phyloP scores from a whole-genome alignment of 1,284 basidiomycete species.

The Trametes versicolor region DNA sequence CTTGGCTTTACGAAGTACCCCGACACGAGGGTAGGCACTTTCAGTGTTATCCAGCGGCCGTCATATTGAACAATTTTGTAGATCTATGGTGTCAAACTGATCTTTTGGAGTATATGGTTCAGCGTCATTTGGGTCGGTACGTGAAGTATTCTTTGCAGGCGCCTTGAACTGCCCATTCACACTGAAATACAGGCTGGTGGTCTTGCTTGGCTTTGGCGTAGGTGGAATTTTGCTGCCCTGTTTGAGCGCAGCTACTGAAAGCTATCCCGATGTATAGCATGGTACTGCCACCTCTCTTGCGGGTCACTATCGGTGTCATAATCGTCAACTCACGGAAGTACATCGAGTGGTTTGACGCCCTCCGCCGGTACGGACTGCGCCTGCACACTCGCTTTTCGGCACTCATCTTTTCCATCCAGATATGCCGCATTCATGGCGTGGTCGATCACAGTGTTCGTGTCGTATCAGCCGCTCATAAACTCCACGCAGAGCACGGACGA shows the following conservation, averaged over 20 bases:
- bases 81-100: slow-evolving; percentile 47
- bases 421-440: slow-evolving; percentile 81
- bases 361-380: slow-evolving; percentile 60
- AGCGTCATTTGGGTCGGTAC: slow-evolving; percentile 78
- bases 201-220: slow-evolving; percentile 72
- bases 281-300: slow-evolving; percentile 64
- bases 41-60: not conserved
- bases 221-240: slow-evolving; percentile 30
- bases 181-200: slow-evolving; percentile 77
- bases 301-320: slow-evolving; percentile 76
- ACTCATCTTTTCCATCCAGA: slow-evolving; percentile 44
- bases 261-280: slow-evolving; percentile 46
- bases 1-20: slow-evolving; percentile 70
- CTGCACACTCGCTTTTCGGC: not conserved
- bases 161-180: slow-evolving; percentile 1
- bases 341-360: slow-evolving; percentile 78
- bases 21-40: slow-evolving; percentile 57
- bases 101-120: slow-evolving; percentile 93
- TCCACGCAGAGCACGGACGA: slow-evolving; percentile 48
- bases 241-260: not conserved
- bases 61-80: not conserved
- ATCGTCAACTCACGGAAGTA: slow-evolving; percentile 76
- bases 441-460: slow-evolving; percentile 73
- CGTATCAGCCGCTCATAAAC: slow-evolving; percentile 75
- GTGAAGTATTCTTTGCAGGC: slow-evolving; percentile 28